These are phyloP conservation scores for Echria macrotheca DNA, from an alignment of 495 filamentous ascomycete species.

Conservation along the genomic window DNA sequence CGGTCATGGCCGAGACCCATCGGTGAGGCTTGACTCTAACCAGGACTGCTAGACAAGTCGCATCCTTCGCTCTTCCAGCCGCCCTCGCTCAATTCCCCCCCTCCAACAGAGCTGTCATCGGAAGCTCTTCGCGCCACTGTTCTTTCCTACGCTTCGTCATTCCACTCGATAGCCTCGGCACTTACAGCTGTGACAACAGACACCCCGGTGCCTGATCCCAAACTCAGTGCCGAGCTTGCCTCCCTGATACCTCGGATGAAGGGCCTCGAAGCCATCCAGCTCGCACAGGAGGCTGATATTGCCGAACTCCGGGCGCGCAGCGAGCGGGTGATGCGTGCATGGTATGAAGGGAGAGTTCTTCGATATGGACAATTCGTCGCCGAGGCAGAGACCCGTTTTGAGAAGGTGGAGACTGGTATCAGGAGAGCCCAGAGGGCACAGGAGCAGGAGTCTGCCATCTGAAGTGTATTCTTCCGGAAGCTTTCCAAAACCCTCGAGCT, in stretches of 20 bases:
- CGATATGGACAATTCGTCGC: conserved; percentile 66
- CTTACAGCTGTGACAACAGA: conserved; percentile 70
- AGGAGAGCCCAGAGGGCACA: conserved; percentile 48
- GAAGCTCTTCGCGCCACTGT: conserved; percentile 60
- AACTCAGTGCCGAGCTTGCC: conserved; percentile 61
- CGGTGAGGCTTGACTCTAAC: no score
- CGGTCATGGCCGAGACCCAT: no score
- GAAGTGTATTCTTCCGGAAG: background rate
- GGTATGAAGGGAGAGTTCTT: conserved; percentile 73
- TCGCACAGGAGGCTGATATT: conserved; percentile 65
- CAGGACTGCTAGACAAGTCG: conserved; percentile 37
- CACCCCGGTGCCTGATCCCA: conserved; percentile 66
- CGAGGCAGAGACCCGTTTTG: conserved; percentile 65
- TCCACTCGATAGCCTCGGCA: conserved; percentile 69
- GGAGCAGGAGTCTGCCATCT: conserved; percentile 19
- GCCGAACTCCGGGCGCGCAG: conserved; percentile 66
- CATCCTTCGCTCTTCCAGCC: conserved; percentile 46
- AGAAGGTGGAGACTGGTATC: conserved; percentile 60
- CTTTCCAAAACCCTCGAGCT: no score
- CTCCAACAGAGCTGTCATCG: conserved; percentile 36
- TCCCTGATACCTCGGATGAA: conserved; percentile 66
- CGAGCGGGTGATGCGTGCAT: conserved; percentile 65
- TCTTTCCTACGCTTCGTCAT: conserved; percentile 66
- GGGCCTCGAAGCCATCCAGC: conserved; percentile 58
- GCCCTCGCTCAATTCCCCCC: conserved; percentile 22